A percentile compares a stretch with the other conserved stretches of the same genome.
phyloP scores from a whole-genome alignment of 306 rosid genomes.

The Erythrophleum fordii region DNA sequence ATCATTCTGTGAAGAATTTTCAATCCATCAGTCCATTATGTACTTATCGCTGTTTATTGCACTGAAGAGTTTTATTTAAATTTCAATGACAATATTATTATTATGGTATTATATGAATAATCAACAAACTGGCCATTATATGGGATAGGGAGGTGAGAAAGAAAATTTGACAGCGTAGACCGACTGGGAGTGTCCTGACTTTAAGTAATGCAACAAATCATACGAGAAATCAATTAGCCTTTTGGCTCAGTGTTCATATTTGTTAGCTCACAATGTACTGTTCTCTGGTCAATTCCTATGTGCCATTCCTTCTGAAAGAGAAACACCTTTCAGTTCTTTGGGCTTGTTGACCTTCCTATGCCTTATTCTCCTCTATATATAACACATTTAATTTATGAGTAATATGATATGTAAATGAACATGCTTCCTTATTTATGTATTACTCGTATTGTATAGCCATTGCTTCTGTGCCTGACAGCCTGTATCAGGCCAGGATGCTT shows the following conservation, averaged over 20 bases:
- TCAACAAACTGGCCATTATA: background rate
- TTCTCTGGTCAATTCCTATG: conserved; percentile 2
- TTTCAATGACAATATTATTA: conserved; percentile 6
- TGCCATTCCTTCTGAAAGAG: background rate
- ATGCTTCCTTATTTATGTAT: background rate
- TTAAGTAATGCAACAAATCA: conserved; percentile 4
- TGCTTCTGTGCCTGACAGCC: background rate
- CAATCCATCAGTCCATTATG: background rate
- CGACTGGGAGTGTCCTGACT: background rate
- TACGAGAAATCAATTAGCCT: conserved; percentile 7
- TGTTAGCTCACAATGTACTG: conserved; percentile 4
- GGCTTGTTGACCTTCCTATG: conserved; percentile 21
- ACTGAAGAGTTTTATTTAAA: conserved; percentile 5
- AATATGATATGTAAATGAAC: background rate
- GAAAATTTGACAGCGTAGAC: background rate
- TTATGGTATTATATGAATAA: background rate
- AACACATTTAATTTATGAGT: background rate
- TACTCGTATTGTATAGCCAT: background rate
- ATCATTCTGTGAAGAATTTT: background rate
- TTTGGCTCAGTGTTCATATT: conserved; percentile 1
- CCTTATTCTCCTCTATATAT: background rate
- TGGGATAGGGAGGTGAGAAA: background rate
- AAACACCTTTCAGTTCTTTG: conserved; percentile 14
- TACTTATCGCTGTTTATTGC: background rate
- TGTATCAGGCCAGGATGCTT: background rate